phyloP scores from a whole-genome alignment of 169 alveolate species.

The Perkinsus chesapeaki region DNA sequence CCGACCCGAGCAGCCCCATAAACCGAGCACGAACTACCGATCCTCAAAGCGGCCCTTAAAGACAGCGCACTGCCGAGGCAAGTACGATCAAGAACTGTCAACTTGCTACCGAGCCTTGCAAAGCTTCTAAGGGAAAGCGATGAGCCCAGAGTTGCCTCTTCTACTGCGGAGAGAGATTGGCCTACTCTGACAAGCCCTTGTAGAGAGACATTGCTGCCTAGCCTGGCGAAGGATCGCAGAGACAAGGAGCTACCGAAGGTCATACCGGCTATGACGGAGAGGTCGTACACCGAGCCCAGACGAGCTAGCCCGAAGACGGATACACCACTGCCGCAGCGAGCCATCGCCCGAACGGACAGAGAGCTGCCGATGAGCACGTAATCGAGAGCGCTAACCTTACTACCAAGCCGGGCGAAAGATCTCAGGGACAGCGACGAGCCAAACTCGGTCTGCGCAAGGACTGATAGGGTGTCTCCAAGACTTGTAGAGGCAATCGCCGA shows the following conservation, averaged over 20 bases:
- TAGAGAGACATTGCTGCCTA: background rate
- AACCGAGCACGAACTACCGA: background rate
- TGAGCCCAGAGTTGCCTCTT: background rate
- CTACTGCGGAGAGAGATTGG: background rate
- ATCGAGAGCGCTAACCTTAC: background rate
- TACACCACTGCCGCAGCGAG: background rate
- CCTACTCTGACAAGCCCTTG: background rate
- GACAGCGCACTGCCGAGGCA: background rate
- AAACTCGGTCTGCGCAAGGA: background rate
- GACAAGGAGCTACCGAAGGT: background rate
- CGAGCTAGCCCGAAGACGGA: background rate
- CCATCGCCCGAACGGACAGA: background rate
- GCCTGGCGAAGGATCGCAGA: background rate
- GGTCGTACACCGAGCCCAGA: background rate
- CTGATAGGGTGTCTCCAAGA: background rate
- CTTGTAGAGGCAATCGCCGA: background rate
- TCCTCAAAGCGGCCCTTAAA: background rate
- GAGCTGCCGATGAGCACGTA: constrained; percentile 4
- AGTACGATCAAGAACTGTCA: background rate
- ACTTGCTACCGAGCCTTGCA: background rate
- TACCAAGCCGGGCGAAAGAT: background rate
- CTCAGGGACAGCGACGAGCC: background rate
- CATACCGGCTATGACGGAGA: background rate
- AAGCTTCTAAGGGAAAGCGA: background rate
- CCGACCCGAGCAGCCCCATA: background rate